Base-by-base conservation (phyloP, 495 filamentous ascomycete genomes). In the Penicillium desertorum region DNA sequence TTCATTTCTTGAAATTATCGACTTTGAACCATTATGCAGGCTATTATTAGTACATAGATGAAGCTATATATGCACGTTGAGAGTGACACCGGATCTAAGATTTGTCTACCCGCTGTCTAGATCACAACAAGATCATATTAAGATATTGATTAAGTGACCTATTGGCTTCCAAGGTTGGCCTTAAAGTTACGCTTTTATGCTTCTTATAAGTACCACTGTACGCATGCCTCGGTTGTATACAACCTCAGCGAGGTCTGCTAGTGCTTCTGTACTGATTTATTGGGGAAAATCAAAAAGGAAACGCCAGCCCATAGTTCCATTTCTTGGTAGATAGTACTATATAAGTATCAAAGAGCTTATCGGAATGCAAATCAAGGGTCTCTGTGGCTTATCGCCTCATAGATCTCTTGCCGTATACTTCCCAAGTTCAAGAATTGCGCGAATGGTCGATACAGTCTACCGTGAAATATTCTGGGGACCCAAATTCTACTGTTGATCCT, bases 401-500 rank as follows among this genome's bases (percentile, higher is more conserved):
- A 32, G 9, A 12, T 32, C 11, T 32, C 30, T 3, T 3, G 6
- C 14, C 6, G 36, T 17, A n/a, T 39, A 12, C 9, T 34, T 12
- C 36, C 8, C 1, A n/a, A 3, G n/a, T 39, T 39, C 3, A 2
- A 2, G n/a, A 37, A 47, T 17, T 62, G 62, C 64, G 44, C 45
- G 6, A 29, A 6, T 64, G 66, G 68, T 58, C 44, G 3, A 10
- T 59, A 22, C 11, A n/a, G 54, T 14, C 57, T 29, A 3, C 68
- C 68, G 66, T 71, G 66, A 71, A 71, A 59, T 61, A 65, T 65
- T 19, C 45, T 60, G 17, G 39, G 49, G 29, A 55, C 9, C 57
- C 39, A 30, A 50, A 49, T 22, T 45, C 49, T 44, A 51, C 51
- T 34, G 16, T 43, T 27, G 53, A 45, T 45, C 44, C 23, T 32